A percentile compares a stretch with the other conserved stretches of the same genome.
Conservation (phyloP, 768 basidiomycete genomes). For the Lactarius psammicola region DNA sequence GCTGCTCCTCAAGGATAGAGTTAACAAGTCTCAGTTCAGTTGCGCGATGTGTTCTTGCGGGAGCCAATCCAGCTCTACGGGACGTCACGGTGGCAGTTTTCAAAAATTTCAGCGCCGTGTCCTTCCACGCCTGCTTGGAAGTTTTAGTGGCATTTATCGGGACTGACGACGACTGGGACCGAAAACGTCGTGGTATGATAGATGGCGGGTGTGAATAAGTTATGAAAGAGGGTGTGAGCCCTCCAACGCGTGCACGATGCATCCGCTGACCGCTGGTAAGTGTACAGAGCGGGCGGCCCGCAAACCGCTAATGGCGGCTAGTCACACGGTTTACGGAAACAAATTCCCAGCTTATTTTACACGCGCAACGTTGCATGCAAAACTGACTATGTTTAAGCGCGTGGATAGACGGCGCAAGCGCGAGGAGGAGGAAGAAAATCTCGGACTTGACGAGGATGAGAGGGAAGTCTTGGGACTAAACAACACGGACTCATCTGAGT, state of each 20-base stretch:
- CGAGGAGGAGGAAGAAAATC: constrained; percentile 60
- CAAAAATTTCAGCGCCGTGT: constrained; percentile 1
- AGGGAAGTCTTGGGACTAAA: constrained; percentile 64
- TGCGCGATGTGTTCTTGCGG: constrained; percentile 11
- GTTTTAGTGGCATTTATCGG: neutral
- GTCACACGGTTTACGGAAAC: neutral
- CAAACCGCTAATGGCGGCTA: neutral
- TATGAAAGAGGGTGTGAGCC: constrained; percentile 6
- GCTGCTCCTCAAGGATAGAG: constrained; percentile 14
- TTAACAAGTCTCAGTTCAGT: constrained; percentile 17
- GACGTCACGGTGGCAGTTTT: neutral
- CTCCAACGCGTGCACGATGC: constrained; percentile 16
- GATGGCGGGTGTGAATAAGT: neutral
- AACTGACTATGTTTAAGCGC: constrained; percentile 68
- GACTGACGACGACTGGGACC: neutral
- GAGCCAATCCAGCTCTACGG: neutral
- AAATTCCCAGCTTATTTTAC: neutral
- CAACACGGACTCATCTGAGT: constrained; percentile 61
- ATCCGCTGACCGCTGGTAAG: constrained; percentile 3
- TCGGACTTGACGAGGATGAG: constrained; percentile 62
- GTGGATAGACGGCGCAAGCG: constrained; percentile 63
- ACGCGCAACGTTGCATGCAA: too few species aligned
- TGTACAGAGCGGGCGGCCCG: neutral
- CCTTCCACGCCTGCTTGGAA: constrained; percentile 1
- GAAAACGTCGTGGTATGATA: neutral